These are phyloP conservation scores for Lophiostoma macrostomum DNA, from an alignment of 495 filamentous ascomycete species.

Conservation along the genomic window DNA sequence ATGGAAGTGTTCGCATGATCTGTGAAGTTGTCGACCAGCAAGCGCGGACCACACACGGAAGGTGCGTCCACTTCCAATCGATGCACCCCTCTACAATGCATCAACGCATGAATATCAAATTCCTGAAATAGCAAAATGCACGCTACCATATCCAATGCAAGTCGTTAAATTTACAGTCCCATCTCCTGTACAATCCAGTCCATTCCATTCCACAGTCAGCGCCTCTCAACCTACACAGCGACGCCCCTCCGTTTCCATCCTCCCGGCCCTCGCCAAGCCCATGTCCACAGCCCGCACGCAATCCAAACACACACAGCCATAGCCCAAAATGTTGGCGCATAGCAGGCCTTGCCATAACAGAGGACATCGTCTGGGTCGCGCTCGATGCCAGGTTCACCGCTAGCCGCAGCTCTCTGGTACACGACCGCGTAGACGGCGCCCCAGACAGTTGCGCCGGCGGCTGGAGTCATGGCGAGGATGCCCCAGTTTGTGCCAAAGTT, in stretches of 20 bases:
- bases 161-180: background rate
- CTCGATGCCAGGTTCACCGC: conserved; percentile 33
- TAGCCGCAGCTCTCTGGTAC: conserved; percentile 58
- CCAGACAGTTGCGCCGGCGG: conserved; percentile 79
- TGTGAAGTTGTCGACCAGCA: too few relatives aligned
- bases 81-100: too few relatives aligned
- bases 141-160: background rate
- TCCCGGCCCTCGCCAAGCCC: conserved; percentile 73
- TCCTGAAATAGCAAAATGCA: too few relatives aligned
- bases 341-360: conserved; percentile 76
- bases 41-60: too few relatives aligned
- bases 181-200: conserved; percentile 6
- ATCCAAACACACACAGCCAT: conserved; percentile 74
- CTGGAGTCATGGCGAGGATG: conserved; percentile 86
- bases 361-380: conserved; percentile 47
- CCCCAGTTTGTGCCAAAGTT: conserved; percentile 99
- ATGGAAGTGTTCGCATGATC: too few relatives aligned
- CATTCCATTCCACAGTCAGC: too few relatives aligned
- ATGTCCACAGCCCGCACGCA: conserved; percentile 67
- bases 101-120: too few relatives aligned
- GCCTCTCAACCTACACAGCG: too few relatives aligned
- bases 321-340: conserved; percentile 73
- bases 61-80: too few relatives aligned
- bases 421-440: conserved; percentile 75
- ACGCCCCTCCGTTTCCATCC: conserved; percentile 79